Percentiles rank a stretch among this genome's conserved stretches.
These are phyloP conservation scores for Xylaria acuta DNA, from an alignment of 495 filamentous ascomycete genomes.

Conservation along the genomic window DNA sequence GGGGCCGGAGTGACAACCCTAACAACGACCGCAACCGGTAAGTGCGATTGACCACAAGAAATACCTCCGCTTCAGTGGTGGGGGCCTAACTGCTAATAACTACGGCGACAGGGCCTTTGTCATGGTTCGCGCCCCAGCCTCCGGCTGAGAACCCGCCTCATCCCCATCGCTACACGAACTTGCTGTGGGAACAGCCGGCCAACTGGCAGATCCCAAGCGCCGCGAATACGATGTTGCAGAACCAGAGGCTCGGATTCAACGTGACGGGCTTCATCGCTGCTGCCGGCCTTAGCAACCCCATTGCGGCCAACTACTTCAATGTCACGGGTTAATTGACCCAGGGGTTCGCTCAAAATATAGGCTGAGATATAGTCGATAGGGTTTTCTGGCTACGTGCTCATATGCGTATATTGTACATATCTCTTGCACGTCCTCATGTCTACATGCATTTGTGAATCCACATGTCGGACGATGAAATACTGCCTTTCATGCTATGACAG, in stretches of 20 bases:
- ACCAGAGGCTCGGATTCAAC: constrained; percentile 49
- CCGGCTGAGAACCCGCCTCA: constrained; percentile 52
- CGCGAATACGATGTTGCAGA: constrained; percentile 41
- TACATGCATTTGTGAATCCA: not conserved
- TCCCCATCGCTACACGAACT: constrained; percentile 54
- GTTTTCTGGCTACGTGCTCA: not conserved
- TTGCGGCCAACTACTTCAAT: constrained; percentile 53
- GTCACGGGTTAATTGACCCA: constrained; percentile 39
- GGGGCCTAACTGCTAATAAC: not conserved
- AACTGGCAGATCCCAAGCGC: constrained; percentile 46
- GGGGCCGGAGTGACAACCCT: constrained; percentile 46
- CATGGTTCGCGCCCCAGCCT: constrained; percentile 51
- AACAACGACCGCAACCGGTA: constrained; percentile 33
- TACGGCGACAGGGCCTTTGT: constrained; percentile 43
- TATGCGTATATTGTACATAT: not conserved
- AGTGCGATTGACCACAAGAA: not conserved
- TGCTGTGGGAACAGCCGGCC: constrained; percentile 49
- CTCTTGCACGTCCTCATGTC: not conserved
- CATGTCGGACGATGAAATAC: not conserved
- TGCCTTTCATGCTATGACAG: too few species aligned
- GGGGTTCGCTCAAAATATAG: not conserved
- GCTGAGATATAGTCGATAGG: not conserved
- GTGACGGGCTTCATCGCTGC: constrained; percentile 48
- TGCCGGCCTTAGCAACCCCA: constrained; percentile 43
- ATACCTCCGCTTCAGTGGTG: not conserved